Percentiles rank a stretch among this genome's conserved stretches.
phyloP scores from a whole-genome alignment of 257 asterid genomes.

The Solanum boliviense region DNA sequence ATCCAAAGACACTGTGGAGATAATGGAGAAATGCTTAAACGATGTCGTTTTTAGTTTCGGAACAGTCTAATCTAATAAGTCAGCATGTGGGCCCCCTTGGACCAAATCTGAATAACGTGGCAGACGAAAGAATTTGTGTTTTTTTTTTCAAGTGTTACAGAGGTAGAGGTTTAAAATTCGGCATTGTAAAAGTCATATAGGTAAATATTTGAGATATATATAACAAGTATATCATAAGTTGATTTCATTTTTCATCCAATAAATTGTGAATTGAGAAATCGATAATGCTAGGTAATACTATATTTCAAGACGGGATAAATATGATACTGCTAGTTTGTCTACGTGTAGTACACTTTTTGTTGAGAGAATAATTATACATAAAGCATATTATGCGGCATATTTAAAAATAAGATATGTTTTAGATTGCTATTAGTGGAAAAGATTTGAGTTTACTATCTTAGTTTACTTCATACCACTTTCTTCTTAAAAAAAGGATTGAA shows the following conservation, averaged over 20 bases:
- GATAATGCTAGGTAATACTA: not conserved
- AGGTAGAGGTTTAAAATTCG: too few relatives aligned
- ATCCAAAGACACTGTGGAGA: slow-evolving; percentile 25
- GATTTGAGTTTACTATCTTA: not conserved
- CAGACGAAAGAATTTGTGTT: not conserved
- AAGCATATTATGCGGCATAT: not conserved
- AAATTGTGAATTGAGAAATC: not conserved
- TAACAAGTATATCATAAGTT: not conserved
- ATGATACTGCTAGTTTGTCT: not conserved
- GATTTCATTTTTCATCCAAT: not conserved
- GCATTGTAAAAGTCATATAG: too few relatives aligned
- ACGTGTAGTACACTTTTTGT: not conserved
- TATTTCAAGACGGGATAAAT: not conserved
- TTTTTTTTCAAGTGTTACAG: too few relatives aligned
- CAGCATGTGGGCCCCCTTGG: slow-evolving; percentile 5
- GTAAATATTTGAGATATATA: not conserved
- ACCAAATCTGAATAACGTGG: not conserved
- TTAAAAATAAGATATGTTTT: too few relatives aligned
- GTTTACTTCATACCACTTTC: fast-evolving
- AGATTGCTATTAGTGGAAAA: not conserved
- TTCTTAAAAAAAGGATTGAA: not conserved
- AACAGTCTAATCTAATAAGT: slow-evolving; percentile 7
- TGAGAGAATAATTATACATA: not conserved
- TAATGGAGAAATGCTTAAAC: not conserved
- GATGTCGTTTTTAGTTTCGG: slow-evolving; percentile 17